These are phyloP conservation scores for Aegle marmelos DNA, from an alignment of 345 rosid genomes.

Conservation along the genomic window DNA sequence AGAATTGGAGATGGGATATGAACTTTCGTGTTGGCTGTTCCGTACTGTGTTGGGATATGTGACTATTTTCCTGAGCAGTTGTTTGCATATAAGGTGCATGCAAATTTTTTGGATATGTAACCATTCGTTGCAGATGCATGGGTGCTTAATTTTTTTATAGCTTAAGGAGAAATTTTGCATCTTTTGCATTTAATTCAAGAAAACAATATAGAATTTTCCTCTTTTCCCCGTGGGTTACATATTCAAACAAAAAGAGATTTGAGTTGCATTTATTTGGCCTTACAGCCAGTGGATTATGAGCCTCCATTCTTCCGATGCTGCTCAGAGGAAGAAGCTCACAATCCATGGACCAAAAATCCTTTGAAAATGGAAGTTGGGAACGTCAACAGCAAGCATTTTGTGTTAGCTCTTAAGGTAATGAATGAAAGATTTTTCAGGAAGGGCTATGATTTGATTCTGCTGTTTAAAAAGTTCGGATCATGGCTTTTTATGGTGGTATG, in stretches of 20 bases:
- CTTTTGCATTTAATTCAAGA: conserved; percentile 6
- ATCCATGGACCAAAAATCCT: conserved; percentile 84
- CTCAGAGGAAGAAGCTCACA: conserved; percentile 74
- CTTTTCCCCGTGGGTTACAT: background rate
- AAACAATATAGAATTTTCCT: background rate
- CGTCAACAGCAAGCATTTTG: conserved; percentile 95
- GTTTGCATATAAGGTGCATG: conserved; percentile 4
- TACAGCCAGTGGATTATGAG: conserved; percentile 88
- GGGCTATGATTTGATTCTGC: conserved; percentile 8
- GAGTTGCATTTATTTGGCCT: conserved; percentile 7
- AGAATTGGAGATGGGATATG: background rate
- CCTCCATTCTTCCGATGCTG: conserved; percentile 95
- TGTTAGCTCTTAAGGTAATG: conserved; percentile 76
- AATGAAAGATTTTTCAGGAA: conserved; percentile 3
- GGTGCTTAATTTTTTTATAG: background rate
- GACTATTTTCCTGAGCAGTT: background rate
- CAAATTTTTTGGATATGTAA: background rate
- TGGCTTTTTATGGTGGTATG: conserved; percentile 12
- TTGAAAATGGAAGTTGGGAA: conserved; percentile 93
- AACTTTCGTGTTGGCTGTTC: background rate
- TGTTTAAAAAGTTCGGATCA: background rate
- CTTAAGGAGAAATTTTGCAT: background rate
- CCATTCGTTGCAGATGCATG: background rate
- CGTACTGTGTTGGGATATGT: background rate
- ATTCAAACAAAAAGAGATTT: background rate